Evolutionary conservation across 164 flowering plant species (phyloP).

Genomic region (Piper longum): DNA sequence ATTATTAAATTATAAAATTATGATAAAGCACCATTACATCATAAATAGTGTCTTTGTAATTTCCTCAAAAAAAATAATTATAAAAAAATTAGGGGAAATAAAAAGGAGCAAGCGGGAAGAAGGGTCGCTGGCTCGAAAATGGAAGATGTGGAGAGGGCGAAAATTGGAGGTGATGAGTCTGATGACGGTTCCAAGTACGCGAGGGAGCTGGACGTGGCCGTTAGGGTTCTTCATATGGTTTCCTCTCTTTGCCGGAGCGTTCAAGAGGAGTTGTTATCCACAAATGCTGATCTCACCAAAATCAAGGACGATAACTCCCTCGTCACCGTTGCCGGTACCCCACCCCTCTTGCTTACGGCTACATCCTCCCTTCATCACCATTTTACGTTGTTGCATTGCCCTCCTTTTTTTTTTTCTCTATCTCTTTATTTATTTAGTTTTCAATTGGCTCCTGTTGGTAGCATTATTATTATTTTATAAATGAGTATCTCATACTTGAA

Average conservation of each 20-base stretch:
- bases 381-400: too few relatives aligned
- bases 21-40: too few relatives aligned
- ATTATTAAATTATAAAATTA: too few relatives aligned
- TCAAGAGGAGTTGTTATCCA: slow-evolving; percentile 34
- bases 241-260: slow-evolving; percentile 53
- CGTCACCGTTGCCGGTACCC: slow-evolving; percentile 60
- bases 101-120: too few relatives aligned
- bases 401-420: neutral
- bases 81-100: too few relatives aligned
- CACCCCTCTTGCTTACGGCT: neutral
- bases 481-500: too few relatives aligned
- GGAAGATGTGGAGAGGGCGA: neutral
- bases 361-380: neutral
- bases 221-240: slow-evolving; percentile 60
- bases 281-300: slow-evolving; percentile 20
- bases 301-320: slow-evolving; percentile 62
- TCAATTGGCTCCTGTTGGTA: too few relatives aligned
- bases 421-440: neutral
- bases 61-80: too few relatives aligned
- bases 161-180: neutral
- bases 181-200: slow-evolving; percentile 6
- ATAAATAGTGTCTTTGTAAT: too few relatives aligned
- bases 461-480: too few relatives aligned
- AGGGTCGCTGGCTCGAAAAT: neutral
- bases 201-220: slow-evolving; percentile 49